Conservation (phyloP, 129 eudicot species). For the Logfia minima region DNA sequence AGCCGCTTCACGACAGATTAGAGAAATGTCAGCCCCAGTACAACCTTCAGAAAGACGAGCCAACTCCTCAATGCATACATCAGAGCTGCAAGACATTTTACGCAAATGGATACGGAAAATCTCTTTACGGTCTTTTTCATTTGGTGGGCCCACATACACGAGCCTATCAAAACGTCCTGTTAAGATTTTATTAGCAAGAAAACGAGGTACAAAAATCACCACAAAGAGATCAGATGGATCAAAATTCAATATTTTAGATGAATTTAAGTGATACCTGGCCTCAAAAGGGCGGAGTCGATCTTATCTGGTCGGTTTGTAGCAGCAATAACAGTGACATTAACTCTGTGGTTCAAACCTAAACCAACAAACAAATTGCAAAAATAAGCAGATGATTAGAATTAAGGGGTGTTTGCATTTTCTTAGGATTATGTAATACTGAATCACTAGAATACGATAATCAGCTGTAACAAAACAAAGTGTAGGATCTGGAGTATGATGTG, state of each 20-base stretch:
- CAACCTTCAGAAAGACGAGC: slow-evolving; percentile 74
- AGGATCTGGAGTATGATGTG: not conserved
- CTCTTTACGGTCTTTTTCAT: slow-evolving; percentile 64
- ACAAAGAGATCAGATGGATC: slow-evolving; percentile 10
- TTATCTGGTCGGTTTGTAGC: slow-evolving; percentile 97
- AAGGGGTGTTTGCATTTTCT: not conserved
- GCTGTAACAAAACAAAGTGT: not conserved
- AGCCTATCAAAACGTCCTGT: slow-evolving; percentile 91
- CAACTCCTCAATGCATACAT: slow-evolving; percentile 64
- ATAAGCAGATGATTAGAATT: not conserved
- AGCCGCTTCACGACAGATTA: slow-evolving; percentile 79
- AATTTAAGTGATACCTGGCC: slow-evolving; percentile 69
- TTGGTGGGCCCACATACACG: slow-evolving; percentile 85
- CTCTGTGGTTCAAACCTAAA: slow-evolving; percentile 83
- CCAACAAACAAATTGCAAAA: slow-evolving; percentile 22
- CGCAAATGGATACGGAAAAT: slow-evolving; percentile 73
- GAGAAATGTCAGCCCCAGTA: slow-evolving; percentile 90
- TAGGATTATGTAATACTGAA: not conserved
- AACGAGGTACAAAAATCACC: slow-evolving; percentile 21
- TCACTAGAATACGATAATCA: not conserved
- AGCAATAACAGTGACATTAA: slow-evolving; percentile 86
- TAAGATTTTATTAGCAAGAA: slow-evolving; percentile 10
- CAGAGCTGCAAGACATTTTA: slow-evolving; percentile 62
- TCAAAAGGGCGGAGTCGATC: slow-evolving; percentile 86
- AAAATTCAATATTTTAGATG: slow-evolving; percentile 7